Evolutionary conservation across 257 asterid species (phyloP).

Genomic region (Cruciata laevipes): DNA sequence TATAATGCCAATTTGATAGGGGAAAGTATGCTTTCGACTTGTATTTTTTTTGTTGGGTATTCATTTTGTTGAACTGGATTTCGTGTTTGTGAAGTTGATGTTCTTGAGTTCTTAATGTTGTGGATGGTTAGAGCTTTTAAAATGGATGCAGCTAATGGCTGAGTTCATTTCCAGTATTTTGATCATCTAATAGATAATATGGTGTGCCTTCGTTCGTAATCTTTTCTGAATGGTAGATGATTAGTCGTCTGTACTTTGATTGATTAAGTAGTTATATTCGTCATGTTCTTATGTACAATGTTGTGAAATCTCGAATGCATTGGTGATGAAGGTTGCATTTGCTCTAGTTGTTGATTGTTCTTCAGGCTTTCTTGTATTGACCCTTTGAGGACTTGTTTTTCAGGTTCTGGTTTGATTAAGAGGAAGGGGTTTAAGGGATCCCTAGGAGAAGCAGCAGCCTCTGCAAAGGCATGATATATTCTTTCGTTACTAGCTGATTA

Average conservation of each 20-base stretch:
- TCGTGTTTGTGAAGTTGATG: background rate
- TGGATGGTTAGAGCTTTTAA: background rate
- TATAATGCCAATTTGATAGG: background rate
- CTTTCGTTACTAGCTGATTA: background rate
- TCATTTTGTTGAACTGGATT: background rate
- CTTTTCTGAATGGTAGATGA: background rate
- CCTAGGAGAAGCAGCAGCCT: slow-evolving; percentile 66
- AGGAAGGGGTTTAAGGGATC: slow-evolving; percentile 79
- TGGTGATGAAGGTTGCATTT: background rate
- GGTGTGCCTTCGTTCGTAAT: background rate
- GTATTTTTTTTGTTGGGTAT: background rate
- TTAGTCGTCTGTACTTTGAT: background rate
- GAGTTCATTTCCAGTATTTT: background rate
- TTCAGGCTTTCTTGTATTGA: slow-evolving; percentile 1
- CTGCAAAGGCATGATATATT: slow-evolving; percentile 57
- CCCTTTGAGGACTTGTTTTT: slow-evolving; percentile 1
- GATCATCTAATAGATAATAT: background rate
- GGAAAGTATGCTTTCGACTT: background rate
- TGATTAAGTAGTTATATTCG: background rate
- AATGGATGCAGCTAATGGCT: background rate
- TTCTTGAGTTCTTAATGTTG: background rate
- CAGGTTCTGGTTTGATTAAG: slow-evolving; percentile 70
- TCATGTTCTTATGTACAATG: background rate
- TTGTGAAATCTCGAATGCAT: background rate
- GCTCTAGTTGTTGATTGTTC: slow-evolving; percentile 2